These are phyloP conservation scores for Scleroderma citrinum DNA, from an alignment of 768 basidiomycete genomes.

Conservation along the genomic window DNA sequence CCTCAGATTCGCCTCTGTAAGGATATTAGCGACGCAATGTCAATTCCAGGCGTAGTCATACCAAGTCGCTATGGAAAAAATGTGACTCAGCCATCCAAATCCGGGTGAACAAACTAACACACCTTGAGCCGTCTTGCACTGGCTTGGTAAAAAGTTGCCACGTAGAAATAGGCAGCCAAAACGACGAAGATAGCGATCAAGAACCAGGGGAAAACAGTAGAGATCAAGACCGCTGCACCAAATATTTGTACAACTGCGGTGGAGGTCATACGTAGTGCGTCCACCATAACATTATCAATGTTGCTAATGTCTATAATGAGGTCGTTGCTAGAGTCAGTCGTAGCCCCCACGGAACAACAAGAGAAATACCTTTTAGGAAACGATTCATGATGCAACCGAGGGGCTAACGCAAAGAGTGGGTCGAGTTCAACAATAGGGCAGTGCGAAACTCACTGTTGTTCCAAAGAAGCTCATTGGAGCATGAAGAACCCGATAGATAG, in stretches of 20 bases:
- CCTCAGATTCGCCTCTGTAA: conserved; percentile 72
- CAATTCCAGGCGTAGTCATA: conserved; percentile 16
- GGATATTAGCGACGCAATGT: neutral
- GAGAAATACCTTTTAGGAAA: conserved; percentile 63
- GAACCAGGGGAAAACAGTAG: conserved; percentile 79
- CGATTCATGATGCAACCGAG: conserved; percentile 87
- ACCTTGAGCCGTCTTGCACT: conserved; percentile 86
- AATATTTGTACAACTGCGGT: conserved; percentile 57
- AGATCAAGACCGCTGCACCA: conserved; percentile 74
- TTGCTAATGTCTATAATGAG: conserved; percentile 58
- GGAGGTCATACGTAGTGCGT: conserved; percentile 69
- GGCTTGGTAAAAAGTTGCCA: conserved; percentile 77
- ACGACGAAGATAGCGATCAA: conserved; percentile 65
- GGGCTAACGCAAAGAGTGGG: conserved; percentile 38
- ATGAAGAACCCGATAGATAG: conserved; percentile 66
- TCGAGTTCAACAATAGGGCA: neutral
- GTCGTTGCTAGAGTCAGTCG: too few relatives aligned
- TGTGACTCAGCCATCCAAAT: conserved; percentile 1
- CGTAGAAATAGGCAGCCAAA: conserved; percentile 55
- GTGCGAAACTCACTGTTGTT: conserved; percentile 49
- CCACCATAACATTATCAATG: conserved; percentile 70
- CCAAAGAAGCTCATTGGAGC: conserved; percentile 92
- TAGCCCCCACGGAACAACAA: neutral
- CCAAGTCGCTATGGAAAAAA: conserved; percentile 44
- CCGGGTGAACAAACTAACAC: conserved; percentile 3